Base-by-base conservation (phyloP, 2,329 filamentous ascomycete genomes). In the Aspergillaceae sp. region DNA sequence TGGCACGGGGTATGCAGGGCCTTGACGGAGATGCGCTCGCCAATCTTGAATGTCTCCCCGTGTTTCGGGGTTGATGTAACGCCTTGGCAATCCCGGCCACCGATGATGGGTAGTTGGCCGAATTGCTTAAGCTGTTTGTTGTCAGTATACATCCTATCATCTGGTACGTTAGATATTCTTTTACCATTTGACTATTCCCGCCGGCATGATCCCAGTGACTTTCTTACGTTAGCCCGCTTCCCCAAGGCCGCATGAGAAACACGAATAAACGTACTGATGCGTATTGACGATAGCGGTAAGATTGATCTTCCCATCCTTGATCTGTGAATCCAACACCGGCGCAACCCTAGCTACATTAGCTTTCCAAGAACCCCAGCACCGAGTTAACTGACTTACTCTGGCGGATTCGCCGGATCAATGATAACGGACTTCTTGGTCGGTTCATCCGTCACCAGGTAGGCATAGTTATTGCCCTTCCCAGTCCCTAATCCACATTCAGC, bases 1-100 rank as follows among this genome's bases (percentile, higher is more conserved):
- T 98, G 92, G 67, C 92, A 98, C 1, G 92, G 92, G 8, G 92
- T 98, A 69, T 97, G 86, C n/a, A 97, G 74, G 27, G 87, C 86
- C 63, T 80, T 91, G 47, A 96, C 84, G 9, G 78, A 77, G 65
- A 98, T 92, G 55, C 78, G 77, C 36, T 80, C 74, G 46, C 92
- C 92, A 51, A 98, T 80, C 52, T 80, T 84, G 74, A 96, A 95
- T 3, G 75, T 80, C 54, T 87, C 80, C 35, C 83, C 81, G 64
- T 97, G 79, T 2, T 71, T 69, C 0, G 91, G 91, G 0, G 85
- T 94, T 56, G 75, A 75, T 27, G 83, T 89, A 41, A 96, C 91
- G 27, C 79, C 79, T 51, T 84, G 77, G 67, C 91, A 96, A 61
- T 95, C 79, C 61, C 84, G 87, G 53, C 92, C 92, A 47, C 91